Percentiles rank a stretch among this genome's conserved stretches.
These are phyloP conservation scores for Solanum ossicruentum DNA, from an alignment of 257 asterid genomes.

Conservation along the genomic window DNA sequence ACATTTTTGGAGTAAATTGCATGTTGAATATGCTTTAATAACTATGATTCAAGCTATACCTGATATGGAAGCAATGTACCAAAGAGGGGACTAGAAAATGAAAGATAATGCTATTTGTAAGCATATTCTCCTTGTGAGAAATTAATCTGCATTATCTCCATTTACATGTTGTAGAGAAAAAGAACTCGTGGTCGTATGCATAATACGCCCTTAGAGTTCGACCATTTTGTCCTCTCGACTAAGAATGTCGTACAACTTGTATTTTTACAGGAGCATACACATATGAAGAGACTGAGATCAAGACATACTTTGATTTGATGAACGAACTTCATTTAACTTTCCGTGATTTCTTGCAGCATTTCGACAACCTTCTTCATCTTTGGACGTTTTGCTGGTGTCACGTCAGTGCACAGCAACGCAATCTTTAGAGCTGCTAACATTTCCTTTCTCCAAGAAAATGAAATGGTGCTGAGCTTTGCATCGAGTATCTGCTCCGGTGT, in stretches of 20 bases:
- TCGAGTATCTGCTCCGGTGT: conserved; percentile 99
- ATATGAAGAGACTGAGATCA: not conserved
- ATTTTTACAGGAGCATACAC: not conserved
- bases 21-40: not conserved
- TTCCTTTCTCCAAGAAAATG: conserved; percentile 88
- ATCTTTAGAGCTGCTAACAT: conserved; percentile 84
- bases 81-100: not conserved
- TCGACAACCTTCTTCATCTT: conserved; percentile 89
- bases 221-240: not conserved
- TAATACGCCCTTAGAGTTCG: not conserved
- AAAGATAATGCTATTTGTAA: not conserved
- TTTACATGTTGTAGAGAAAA: not conserved
- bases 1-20: not conserved
- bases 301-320: not conserved
- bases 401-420: conserved; percentile 76
- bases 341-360: conserved; percentile 65
- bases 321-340: conserved; percentile 9
- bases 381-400: conserved; percentile 89
- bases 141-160: not conserved
- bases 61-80: not conserved
- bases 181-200: conserved; percentile 1
- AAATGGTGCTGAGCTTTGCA: conserved; percentile 72
- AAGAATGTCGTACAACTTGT: not conserved
- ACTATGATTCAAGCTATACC: not conserved
- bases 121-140: not conserved